Percentiles rank a stretch among this genome's conserved stretches.
Conservation (phyloP, 768 basidiomycete genomes). For the Russula brevipes region DNA sequence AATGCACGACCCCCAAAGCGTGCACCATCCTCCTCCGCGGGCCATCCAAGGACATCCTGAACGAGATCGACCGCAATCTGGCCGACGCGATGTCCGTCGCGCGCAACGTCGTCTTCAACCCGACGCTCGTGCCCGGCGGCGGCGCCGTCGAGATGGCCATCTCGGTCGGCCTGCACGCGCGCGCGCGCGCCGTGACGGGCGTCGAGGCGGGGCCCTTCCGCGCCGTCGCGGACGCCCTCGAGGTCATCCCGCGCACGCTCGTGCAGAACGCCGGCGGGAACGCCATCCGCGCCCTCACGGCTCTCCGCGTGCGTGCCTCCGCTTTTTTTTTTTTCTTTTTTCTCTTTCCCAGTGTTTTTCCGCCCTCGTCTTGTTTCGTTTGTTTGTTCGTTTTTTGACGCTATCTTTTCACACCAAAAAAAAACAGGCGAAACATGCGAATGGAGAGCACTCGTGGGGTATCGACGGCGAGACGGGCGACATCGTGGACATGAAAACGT, state of each 20-base stretch:
- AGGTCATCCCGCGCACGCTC: constrained; percentile 92
- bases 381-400: too few relatives aligned
- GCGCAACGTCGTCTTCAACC: constrained; percentile 95
- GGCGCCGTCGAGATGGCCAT: constrained; percentile 99
- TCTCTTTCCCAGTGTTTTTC: constrained; percentile 39
- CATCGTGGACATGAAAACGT: constrained; percentile 90
- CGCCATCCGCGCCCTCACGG: constrained; percentile 87
- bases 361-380: constrained; percentile 31
- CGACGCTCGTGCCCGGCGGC: constrained; percentile 87
- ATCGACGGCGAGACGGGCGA: constrained; percentile 96
- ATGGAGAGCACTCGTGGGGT: constrained; percentile 86
- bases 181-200: constrained; percentile 75
- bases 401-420: too few relatives aligned
- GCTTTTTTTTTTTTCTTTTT: neutral
- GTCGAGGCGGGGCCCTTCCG: constrained; percentile 89
- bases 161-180: constrained; percentile 76
- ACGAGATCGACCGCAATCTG: constrained; percentile 96
- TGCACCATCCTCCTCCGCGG: constrained; percentile 98
- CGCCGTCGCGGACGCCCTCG: constrained; percentile 93
- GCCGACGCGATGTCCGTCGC: constrained; percentile 98
- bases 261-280: constrained; percentile 96
- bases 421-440: constrained; percentile 86
- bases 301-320: constrained; percentile 65
- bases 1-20: constrained; percentile 86
- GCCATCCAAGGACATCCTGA: constrained; percentile 95